phyloP scores from a whole-genome alignment of 75 land plant species.

The Azolla pinnata region DNA sequence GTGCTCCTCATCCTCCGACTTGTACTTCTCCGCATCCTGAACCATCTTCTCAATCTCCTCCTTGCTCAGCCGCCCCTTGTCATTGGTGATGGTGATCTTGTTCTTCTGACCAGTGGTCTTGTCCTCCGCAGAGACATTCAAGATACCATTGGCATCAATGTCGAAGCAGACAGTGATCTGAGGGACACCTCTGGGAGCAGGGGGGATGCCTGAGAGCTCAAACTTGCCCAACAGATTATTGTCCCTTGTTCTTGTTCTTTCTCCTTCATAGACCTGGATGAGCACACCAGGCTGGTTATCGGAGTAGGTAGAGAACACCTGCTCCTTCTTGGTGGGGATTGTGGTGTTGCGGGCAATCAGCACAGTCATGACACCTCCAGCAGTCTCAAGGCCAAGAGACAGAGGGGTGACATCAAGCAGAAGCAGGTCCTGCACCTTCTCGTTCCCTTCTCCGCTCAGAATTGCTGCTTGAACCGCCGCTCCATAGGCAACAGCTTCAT shows the following conservation, averaged over 20 bases:
- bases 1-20: conserved; percentile 47
- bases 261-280: conserved; percentile 41
- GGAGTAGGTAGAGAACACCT: conserved; percentile 36
- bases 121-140: conserved; percentile 40
- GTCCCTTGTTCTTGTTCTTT: conserved; percentile 33
- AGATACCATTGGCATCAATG: conserved; percentile 39
- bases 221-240: conserved; percentile 40
- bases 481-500: conserved; percentile 43
- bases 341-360: conserved; percentile 40
- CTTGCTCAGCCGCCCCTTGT: conserved; percentile 56
- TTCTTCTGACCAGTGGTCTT: conserved; percentile 52
- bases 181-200: conserved; percentile 40
- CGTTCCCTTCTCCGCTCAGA: conserved; percentile 33
- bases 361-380: conserved; percentile 43
- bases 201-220: conserved; percentile 47
- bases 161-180: conserved; percentile 44
- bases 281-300: conserved; percentile 43
- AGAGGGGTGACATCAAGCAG: conserved; percentile 36
- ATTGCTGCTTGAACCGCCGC: conserved; percentile 49
- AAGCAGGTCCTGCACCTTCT: conserved; percentile 34
- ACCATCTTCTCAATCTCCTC: conserved; percentile 58
- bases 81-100: conserved; percentile 51
- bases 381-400: conserved; percentile 33
- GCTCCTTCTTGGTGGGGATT: conserved; percentile 43
- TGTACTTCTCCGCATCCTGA: conserved; percentile 52